Evolutionary conservation across 2,329 filamentous ascomycete genomes (phyloP).

Genomic region (Arthroderma sp.): DNA sequence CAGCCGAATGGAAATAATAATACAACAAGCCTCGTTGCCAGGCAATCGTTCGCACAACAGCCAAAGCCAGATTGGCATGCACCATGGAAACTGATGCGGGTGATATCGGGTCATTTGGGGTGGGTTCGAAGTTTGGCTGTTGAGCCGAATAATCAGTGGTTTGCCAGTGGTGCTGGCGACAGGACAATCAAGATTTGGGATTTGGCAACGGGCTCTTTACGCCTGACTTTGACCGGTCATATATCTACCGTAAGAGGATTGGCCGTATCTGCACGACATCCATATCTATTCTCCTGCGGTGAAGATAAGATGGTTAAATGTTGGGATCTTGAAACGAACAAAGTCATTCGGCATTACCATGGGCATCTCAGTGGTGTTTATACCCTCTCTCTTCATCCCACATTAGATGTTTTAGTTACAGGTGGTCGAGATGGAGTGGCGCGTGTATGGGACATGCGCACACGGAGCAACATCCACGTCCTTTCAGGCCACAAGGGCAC

Average conservation of each 20-base stretch:
- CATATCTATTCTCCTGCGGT: slow-evolving; percentile 92
- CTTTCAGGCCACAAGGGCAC: slow-evolving; percentile 82
- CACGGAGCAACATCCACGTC: slow-evolving; percentile 88
- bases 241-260: slow-evolving; percentile 87
- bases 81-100: slow-evolving; percentile 96
- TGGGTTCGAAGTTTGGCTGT: slow-evolving; percentile 87
- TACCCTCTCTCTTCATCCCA: slow-evolving; percentile 82
- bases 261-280: slow-evolving; percentile 83
- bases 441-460: slow-evolving; percentile 97
- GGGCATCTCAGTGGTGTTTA: slow-evolving; percentile 95
- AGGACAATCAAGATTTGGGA: slow-evolving; percentile 99
- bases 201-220: slow-evolving; percentile 70
- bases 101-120: slow-evolving; percentile 89
- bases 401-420: slow-evolving; percentile 85
- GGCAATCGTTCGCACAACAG: slow-evolving; percentile 49
- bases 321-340: slow-evolving; percentile 99
- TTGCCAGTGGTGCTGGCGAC: slow-evolving; percentile 88
- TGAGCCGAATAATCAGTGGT: slow-evolving; percentile 95
- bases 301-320: slow-evolving; percentile 99
- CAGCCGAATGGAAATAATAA: slow-evolving; percentile 31
- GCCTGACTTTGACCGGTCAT: slow-evolving; percentile 80
- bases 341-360: slow-evolving; percentile 95
- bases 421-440: slow-evolving; percentile 90
- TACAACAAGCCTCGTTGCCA: slow-evolving; percentile 48
- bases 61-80: slow-evolving; percentile 88